Evolutionary conservation across 306 rosid species (phyloP), one percentile per base, ranked within the genome.

Genomic region (Inga oerstediana): DNA sequence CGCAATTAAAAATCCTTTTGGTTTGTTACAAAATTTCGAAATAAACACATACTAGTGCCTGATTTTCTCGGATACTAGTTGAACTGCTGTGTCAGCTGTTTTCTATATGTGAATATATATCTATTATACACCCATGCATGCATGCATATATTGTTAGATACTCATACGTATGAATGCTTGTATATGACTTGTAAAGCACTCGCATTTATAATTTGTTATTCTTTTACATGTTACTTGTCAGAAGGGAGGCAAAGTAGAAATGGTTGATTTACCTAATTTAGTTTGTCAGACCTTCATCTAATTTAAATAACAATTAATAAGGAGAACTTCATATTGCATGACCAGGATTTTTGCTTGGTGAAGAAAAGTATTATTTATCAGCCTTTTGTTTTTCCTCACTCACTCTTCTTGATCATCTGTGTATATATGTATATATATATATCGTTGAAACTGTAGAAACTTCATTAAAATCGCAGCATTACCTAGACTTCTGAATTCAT

Each of bases 401-500:
- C 35, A 24, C 16, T 61, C 68, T 30, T 70, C 46, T 80, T 49
- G 54, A 49, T 82, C 66, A 76, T 69, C 46, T 65, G 20, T 46
- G 43, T 39, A 7, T 37, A 8, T 6, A 1, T 39, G 41, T 37
- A 8, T 6, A 8, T 32, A 8, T 32, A 5, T 43, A 78, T 71
- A 76, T 69, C 78, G 82, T 78, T 76, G 59, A 85, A 84, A 78
- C 77, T 45, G 37, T 51, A 34, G 39, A 59, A 66, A 79, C 54
- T 79, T 87, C 74, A 35, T 79, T 75, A 49, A 79, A 46, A 65
- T 76, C 41, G 32, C 45, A 62, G 70, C 51, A 80, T 62, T 77
- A 34, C 46, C 10, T 24, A 59, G 75, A 69, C 22, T 87, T 85
- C 87, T 87, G 81, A 90, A 72, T 65, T 76, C 82, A 44, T 48